phyloP scores from a whole-genome alignment of 1,139 yeast genomes.

The Suhomyces bolitotheri region DNA sequence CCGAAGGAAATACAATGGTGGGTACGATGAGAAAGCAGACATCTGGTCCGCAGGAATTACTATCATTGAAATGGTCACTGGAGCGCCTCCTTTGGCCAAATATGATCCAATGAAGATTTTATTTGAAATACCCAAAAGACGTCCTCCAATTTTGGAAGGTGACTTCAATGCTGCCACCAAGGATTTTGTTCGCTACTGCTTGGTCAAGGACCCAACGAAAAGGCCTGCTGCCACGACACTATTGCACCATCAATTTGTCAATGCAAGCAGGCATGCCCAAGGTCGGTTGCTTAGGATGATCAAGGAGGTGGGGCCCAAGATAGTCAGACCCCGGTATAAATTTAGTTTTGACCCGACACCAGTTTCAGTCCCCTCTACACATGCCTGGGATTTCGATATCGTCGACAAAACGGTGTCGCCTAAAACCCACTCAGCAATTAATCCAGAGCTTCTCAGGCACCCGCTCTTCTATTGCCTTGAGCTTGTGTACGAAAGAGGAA shows the following conservation, averaged over 20 bases:
- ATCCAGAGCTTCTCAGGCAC: conserved; percentile 1
- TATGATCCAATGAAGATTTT: conserved; percentile 76
- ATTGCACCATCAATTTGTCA: conserved; percentile 49
- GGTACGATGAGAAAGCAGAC: conserved; percentile 79
- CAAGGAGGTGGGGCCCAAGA: conserved; percentile 4
- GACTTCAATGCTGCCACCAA: conserved; percentile 51
- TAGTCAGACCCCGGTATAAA: conserved; percentile 12
- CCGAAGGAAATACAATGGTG: conserved; percentile 60
- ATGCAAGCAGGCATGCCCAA: conserved; percentile 15
- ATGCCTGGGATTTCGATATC: conserved; percentile 7
- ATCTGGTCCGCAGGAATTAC: conserved; percentile 90
- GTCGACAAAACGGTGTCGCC: background rate
- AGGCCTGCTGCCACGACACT: conserved; percentile 52
- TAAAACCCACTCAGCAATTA: background rate
- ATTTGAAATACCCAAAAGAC: conserved; percentile 65
- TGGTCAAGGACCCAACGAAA: conserved; percentile 54
- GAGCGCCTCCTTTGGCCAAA: conserved; percentile 69
- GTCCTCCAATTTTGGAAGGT: conserved; percentile 60
- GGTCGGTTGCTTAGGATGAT: conserved; percentile 12
- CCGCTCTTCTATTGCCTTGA: conserved; percentile 38
- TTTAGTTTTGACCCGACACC: conserved; percentile 1
- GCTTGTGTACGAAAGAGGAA: conserved; percentile 52
- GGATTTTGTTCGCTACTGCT: conserved; percentile 60
- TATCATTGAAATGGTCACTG: conserved; percentile 69
- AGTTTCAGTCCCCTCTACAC: background rate